These are phyloP conservation scores for Tuber microsphaerosporum DNA, from an alignment of 495 filamentous ascomycete species.

Conservation along the genomic window DNA sequence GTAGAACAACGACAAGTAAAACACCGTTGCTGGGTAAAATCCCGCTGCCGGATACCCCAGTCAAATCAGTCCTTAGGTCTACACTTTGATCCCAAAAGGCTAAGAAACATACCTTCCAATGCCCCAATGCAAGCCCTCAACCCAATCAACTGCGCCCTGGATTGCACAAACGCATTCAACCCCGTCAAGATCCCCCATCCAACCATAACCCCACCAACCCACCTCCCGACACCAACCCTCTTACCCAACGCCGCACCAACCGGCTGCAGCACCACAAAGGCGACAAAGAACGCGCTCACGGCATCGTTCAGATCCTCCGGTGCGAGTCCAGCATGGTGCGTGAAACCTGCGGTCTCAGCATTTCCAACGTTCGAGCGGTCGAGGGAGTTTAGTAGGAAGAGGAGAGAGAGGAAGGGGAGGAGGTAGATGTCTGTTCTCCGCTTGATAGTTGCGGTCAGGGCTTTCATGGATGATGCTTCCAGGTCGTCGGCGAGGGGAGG, in stretches of 20 bases:
- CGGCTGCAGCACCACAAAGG: slow-evolving; percentile 54
- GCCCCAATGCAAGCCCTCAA: slow-evolving; percentile 46
- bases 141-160: slow-evolving; percentile 43
- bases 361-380: slow-evolving; percentile 53
- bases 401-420: slow-evolving; percentile 49
- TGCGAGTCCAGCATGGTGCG: slow-evolving; percentile 45
- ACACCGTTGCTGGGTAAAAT: slow-evolving; percentile 52
- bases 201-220: slow-evolving; percentile 53
- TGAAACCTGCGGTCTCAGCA: slow-evolving; percentile 50
- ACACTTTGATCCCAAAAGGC: slow-evolving; percentile 26
- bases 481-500: background rate
- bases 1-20: slow-evolving; percentile 53
- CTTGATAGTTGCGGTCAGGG: slow-evolving; percentile 22
- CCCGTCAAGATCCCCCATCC: slow-evolving; percentile 51
- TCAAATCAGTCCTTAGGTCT: background rate
- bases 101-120: slow-evolving; percentile 35
- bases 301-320: slow-evolving; percentile 51
- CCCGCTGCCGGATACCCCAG: slow-evolving; percentile 44
- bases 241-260: slow-evolving; percentile 52
- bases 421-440: slow-evolving; percentile 44
- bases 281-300: slow-evolving; percentile 52
- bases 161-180: slow-evolving; percentile 43
- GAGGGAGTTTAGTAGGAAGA: slow-evolving; percentile 52
- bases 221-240: slow-evolving; percentile 48
- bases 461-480: background rate